Conservation (phyloP, 106 monocot genomes). For the Hemerocallis citrina region DNA sequence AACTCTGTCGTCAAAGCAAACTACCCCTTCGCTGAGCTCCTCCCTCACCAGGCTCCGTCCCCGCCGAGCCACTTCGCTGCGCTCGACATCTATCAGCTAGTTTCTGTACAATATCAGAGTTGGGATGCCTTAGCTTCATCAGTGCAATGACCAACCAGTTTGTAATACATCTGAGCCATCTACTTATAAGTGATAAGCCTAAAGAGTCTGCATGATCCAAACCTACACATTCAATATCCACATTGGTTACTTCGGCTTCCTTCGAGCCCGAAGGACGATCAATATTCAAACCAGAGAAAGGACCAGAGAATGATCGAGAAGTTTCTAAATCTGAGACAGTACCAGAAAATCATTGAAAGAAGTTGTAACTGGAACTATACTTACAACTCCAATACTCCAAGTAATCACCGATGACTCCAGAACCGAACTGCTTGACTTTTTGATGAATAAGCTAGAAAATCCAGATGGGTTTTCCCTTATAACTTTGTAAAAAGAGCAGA, state of each 20-base stretch:
- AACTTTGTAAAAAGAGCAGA: conserved; percentile 82
- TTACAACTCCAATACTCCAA: conserved; percentile 45
- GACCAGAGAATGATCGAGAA: conserved; percentile 31
- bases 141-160: conserved; percentile 74
- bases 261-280: no score
- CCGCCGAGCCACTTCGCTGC: no score
- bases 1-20: no score
- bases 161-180: conserved; percentile 53
- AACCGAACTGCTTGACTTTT: conserved; percentile 27
- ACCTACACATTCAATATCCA: conserved; percentile 34
- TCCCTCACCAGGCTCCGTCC: no score
- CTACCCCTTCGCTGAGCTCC: no score
- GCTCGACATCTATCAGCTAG: no score
- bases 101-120: no score
- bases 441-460: conserved; percentile 60
- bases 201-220: conserved; percentile 75
- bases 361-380: conserved; percentile 25
- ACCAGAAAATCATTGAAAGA: conserved; percentile 20
- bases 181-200: conserved; percentile 45
- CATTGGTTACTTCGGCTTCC: not conserved
- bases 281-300: conserved; percentile 14
- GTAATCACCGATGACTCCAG: conserved; percentile 21
- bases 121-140: conserved; percentile 56
- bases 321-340: conserved; percentile 2
- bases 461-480: conserved; percentile 82